Evolutionary conservation across 2,329 filamentous ascomycete genomes (phyloP), one percentile per base, ranked within the genome.

Genomic region (Didymella arachidicola): DNA sequence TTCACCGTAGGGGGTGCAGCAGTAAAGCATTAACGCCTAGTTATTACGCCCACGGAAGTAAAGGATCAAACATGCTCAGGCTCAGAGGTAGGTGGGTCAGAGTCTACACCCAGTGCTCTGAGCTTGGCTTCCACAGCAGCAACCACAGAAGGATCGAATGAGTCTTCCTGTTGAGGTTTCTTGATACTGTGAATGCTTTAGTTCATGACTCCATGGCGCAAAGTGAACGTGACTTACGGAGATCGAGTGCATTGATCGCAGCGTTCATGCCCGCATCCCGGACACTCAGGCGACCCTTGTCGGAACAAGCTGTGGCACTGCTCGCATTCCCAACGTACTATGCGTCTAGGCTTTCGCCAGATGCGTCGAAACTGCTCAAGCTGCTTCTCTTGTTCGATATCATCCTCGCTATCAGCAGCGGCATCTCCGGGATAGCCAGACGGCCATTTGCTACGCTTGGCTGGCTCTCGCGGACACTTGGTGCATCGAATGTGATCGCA

Each of bases 401-500:
- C 70, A 7, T 66, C 74, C 16, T 75, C 72, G 25, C 73, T 74
- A 41, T 75, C 73, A 0, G 72, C 56, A 14, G 74, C 72, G 30
- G 81, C 80, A 66, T 91, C 89, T 41, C 88, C 87, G 4, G 88
- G 88, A 72, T 91, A 91, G 42, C 88, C 88, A 62, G 86, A 83
- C 0, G 88, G 88, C 73, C 89, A 91, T 70, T 89, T 89, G 69
- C 85, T 82, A 69, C 84, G 86, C 78, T 89, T 90, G 60, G 87
- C 80, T 84, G 92, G 92, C 70, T 92, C 88, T 67, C 92, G 83
- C 27, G 91, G 91, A 75, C 92, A 96, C 72, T 89, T 89, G 38
- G 87, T 91, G 80, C 92, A 96, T 53, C 91, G 87, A 50, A 83
- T 75, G 75, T 96, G 93, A 27, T 82, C 79, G 76, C 93, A 96